Conservation (phyloP, 108 stramenopile species). For the Chaetoceros tenuissimus region DNA sequence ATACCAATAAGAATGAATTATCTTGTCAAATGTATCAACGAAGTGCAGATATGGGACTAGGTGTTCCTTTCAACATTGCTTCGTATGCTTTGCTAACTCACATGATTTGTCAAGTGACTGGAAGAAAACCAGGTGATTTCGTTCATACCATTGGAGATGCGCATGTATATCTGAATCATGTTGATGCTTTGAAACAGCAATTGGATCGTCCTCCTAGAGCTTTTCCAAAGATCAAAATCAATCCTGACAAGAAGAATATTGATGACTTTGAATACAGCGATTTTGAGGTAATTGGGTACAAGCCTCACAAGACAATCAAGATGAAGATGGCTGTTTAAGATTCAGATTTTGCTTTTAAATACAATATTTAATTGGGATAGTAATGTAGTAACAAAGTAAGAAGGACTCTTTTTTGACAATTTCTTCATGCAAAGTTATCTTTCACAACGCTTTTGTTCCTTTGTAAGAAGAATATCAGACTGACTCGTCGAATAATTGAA, state of each 20-base stretch:
- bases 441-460: too few relatives aligned
- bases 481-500: too few relatives aligned
- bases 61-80: constrained; percentile 99
- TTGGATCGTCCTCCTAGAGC: constrained; percentile 82
- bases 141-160: constrained; percentile 98
- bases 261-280: constrained; percentile 88
- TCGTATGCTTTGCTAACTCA: constrained; percentile 92
- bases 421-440: too few relatives aligned
- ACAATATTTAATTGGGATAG: background rate
- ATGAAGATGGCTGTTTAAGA: constrained; percentile 97
- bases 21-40: constrained; percentile 99
- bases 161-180: constrained; percentile 99
- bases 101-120: constrained; percentile 89
- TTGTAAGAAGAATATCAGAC: too few relatives aligned
- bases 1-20: constrained; percentile 88
- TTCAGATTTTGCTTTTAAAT: background rate
- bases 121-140: constrained; percentile 95
- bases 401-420: too few relatives aligned
- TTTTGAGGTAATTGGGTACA: constrained; percentile 91
- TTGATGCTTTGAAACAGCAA: constrained; percentile 95
- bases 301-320: constrained; percentile 87
- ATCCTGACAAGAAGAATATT: constrained; percentile 60
- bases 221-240: constrained; percentile 92
- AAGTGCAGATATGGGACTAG: constrained; percentile 99
- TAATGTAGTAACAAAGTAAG: background rate